These are phyloP conservation scores for Xylariaceae sp. DNA, from an alignment of 2,329 filamentous ascomycete genomes.

Conservation along the genomic window DNA sequence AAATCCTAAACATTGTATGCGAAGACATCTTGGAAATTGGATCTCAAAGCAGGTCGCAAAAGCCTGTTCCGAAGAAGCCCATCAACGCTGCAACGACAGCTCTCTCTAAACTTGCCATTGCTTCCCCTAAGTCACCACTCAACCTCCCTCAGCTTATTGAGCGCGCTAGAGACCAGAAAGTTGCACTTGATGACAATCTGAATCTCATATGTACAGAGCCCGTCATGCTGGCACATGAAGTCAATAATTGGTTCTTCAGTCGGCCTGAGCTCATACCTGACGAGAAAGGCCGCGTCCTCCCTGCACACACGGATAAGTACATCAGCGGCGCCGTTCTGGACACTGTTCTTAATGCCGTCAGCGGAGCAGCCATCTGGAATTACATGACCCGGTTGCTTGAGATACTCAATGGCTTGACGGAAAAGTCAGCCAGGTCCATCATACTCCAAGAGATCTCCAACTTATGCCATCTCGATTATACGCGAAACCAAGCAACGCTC, in stretches of 20 bases:
- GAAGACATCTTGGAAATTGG: constrained; percentile 41
- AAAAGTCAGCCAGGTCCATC: constrained; percentile 32
- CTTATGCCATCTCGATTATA: constrained; percentile 43
- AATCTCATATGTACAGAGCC: constrained; percentile 34
- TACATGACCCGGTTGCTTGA: constrained; percentile 39
- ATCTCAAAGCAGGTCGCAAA: constrained; percentile 29
- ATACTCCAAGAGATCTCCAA: constrained; percentile 47
- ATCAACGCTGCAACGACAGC: constrained; percentile 29
- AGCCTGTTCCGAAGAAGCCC: constrained; percentile 29
- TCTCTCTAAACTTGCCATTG: constrained; percentile 34
- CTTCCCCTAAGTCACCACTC: constrained; percentile 26
- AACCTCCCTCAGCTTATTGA: constrained; percentile 32
- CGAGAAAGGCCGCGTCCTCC: constrained; percentile 40
- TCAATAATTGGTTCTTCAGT: constrained; percentile 39
- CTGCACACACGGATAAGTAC: constrained; percentile 39
- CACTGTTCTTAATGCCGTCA: constrained; percentile 35
- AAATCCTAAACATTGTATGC: constrained; percentile 40
- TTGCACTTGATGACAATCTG: constrained; percentile 34
- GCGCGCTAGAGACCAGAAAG: constrained; percentile 34
- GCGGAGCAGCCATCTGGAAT: constrained; percentile 38
- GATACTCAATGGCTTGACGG: constrained; percentile 25
- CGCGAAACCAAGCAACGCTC: constrained; percentile 36
- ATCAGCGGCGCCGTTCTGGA: constrained; percentile 44
- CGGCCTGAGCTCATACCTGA: constrained; percentile 43
- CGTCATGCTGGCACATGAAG: constrained; percentile 31